Conservation (phyloP, 345 rosid species). For the Gynandropsis gynandra region DNA sequence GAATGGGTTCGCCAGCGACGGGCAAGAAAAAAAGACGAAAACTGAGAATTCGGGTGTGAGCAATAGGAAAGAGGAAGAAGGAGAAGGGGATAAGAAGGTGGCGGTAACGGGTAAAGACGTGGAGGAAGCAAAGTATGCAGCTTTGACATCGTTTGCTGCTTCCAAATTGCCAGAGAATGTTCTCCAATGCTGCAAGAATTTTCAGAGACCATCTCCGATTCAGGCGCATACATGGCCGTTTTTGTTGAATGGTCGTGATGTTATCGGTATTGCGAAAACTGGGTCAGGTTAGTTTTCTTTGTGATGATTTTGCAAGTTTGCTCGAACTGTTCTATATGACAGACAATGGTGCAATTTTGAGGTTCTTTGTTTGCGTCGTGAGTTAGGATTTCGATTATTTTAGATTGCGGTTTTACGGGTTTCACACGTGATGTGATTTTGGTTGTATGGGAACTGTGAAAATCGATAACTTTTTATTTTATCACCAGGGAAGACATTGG, state of each 20-base stretch:
- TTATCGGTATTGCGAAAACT: constrained; percentile 88
- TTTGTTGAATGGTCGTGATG: constrained; percentile 80
- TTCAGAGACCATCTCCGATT: constrained; percentile 75
- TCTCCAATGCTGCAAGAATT: constrained; percentile 63
- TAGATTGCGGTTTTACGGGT: neutral
- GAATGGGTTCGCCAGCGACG: constrained; percentile 21
- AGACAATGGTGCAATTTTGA: no score
- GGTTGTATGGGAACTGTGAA: neutral
- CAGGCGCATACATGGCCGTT: constrained; percentile 96
- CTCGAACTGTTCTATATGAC: no score
- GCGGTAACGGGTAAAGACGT: constrained; percentile 56
- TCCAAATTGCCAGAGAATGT: constrained; percentile 64
- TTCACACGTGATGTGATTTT: neutral
- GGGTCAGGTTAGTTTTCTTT: constrained; percentile 66
- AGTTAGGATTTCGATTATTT: neutral
- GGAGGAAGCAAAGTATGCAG: constrained; percentile 51
- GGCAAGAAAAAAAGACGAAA: constrained; percentile 15
- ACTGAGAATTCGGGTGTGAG: constrained; percentile 4
- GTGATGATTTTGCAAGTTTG: no score
- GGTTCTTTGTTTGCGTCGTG: no score
- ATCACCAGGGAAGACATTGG: constrained; percentile 74
- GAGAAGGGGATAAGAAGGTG: constrained; percentile 38
- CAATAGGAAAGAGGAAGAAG: constrained; percentile 16
- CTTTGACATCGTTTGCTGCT: constrained; percentile 46
- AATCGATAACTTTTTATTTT: constrained; percentile 13